Evolutionary conservation across 441 rosid genomes (phyloP), one percentile per base, ranked within the genome.

Genomic region (Euphorbia schlechtendalii): DNA sequence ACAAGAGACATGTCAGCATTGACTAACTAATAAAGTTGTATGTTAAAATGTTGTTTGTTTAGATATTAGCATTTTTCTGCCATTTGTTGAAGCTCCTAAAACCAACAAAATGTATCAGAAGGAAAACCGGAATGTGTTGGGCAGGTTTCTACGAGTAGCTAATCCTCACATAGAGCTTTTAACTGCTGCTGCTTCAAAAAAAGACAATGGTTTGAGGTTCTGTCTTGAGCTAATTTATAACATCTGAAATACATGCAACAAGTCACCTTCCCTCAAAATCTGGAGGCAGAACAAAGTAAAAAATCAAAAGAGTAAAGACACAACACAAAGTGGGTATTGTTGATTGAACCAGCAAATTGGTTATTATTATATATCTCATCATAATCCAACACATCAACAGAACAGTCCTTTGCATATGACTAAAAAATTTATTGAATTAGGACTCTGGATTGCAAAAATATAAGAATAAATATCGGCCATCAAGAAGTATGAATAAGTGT

Each of bases 231-330:
- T 69, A 58, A 34, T 66, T 48, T 63, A 69, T 61, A 60, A 69
- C 49, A 69, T 68, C 70, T 74, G 63, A 70, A 63, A 59, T 32
- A 59, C 54, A 59, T 28, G 73, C 71, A 69, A 69, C 49, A 59
- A 68, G 68, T 81, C 82, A 81, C 71, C 83, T 77, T 59, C 54
- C 73, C 63, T 48, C 40, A 5, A 11, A 60, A 75, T 77, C 84
- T 83, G 84, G 64, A 80, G 78, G 59, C 73, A 78, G 46, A 65
- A 66, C 49, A 51, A 20, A 57, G n/a, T n/a, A n/a, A n/a, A 18
- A 15, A 43, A 62, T 61, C 55, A 65, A 69, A 49, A 12, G 46
- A 45, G 56, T 17, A 18, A 55, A n/a, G 21, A 62, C 32, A 12
- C 15, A 30, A 27, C 45, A 59, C 6, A 22, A 8, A 28, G 38